Evolutionary conservation across 129 eudicot genomes (phyloP).

Genomic region (Lactuca saligna): DNA sequence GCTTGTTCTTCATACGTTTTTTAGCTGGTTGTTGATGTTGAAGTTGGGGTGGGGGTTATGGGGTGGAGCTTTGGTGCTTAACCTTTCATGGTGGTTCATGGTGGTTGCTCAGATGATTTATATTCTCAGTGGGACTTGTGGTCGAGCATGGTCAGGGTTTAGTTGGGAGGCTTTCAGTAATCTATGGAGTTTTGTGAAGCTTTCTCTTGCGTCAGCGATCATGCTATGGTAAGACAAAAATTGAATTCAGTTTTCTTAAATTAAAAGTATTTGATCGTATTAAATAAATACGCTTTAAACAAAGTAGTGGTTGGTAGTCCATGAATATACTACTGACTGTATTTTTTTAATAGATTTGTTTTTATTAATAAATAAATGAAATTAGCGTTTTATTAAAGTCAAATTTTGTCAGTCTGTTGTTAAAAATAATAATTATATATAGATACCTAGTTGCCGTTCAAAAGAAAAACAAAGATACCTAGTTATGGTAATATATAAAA

Average conservation of each 20-base stretch:
- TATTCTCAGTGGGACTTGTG: constrained; percentile 34
- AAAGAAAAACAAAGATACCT: too few species aligned
- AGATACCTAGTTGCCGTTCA: too few species aligned
- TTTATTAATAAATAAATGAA: too few species aligned
- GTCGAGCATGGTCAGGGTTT: constrained; percentile 38
- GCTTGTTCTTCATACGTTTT: constrained; percentile 22
- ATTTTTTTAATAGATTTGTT: too few species aligned
- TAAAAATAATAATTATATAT: too few species aligned
- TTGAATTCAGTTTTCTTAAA: neutral
- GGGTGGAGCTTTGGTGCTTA: constrained; percentile 29
- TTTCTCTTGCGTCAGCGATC: constrained; percentile 36
- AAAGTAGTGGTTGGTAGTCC: too few species aligned
- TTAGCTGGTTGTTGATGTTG: constrained; percentile 34
- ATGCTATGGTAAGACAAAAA: constrained; percentile 35
- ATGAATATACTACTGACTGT: too few species aligned
- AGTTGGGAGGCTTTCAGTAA: constrained; percentile 32
- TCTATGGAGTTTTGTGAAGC: constrained; percentile 38
- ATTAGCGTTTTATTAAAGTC: too few species aligned
- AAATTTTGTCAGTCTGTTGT: too few species aligned
- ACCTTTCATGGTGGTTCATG: constrained; percentile 33
- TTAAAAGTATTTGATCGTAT: neutral
- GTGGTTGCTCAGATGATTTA: constrained; percentile 27
- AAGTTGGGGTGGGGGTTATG: constrained; percentile 32
- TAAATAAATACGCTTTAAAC: neutral
- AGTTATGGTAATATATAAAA: too few species aligned